Evolutionary conservation across 129 eudicot genomes (phyloP).

Genomic region (Scalesia atractyloides): DNA sequence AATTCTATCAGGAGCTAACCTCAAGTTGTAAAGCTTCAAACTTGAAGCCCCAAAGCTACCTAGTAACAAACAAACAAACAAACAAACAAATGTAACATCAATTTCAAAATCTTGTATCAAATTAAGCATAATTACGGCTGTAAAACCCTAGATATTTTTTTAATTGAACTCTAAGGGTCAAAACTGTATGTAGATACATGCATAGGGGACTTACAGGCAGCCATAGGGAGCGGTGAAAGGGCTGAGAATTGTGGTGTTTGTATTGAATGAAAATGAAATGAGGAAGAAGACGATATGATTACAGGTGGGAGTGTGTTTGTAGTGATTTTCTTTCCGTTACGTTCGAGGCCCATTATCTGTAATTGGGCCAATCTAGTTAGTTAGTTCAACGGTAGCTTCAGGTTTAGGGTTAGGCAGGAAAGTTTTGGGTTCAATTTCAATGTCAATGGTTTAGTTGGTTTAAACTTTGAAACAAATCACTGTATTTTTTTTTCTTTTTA

Average conservation of each 20-base stretch:
- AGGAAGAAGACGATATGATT: constrained; percentile 13
- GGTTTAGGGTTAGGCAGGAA: no score
- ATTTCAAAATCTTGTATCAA: not conserved
- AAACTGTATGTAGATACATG: not conserved
- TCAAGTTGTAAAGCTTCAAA: constrained; percentile 39
- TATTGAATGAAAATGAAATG: constrained; percentile 7
- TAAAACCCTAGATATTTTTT: constrained; percentile 7
- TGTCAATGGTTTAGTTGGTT: no score
- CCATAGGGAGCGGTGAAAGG: constrained; percentile 36
- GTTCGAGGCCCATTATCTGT: constrained; percentile 36
- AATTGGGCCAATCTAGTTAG: constrained; percentile 10
- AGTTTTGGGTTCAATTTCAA: no score
- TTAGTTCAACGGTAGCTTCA: no score
- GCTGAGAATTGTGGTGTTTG: not conserved
- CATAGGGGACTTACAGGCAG: constrained; percentile 49
- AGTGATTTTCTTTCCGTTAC: constrained; percentile 34
- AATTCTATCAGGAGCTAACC: constrained; percentile 36
- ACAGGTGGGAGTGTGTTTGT: constrained; percentile 22
- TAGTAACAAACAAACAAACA: constrained; percentile 24
- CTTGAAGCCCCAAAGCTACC: constrained; percentile 74
- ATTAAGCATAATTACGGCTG: not conserved
- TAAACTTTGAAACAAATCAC: no score
- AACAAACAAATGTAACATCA: constrained; percentile 7
- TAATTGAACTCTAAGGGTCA: not conserved
- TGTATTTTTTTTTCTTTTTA: no score